These are phyloP conservation scores for Trapa incisa DNA, from an alignment of 345 rosid genomes.

Conservation along the genomic window DNA sequence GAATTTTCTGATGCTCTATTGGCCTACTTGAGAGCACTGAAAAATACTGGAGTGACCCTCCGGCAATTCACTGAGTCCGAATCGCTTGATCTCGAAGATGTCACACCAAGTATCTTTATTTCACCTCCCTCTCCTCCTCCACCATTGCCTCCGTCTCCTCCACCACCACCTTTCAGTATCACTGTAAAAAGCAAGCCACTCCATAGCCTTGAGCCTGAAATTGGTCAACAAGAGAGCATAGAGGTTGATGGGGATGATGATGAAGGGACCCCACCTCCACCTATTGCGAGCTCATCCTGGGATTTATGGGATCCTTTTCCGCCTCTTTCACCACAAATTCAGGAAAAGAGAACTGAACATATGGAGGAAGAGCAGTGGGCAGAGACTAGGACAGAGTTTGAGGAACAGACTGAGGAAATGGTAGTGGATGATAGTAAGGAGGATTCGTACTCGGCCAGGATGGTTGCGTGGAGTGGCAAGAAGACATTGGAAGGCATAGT, in stretches of 20 bases:
- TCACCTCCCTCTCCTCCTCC: constrained; percentile 59
- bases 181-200: constrained; percentile 26
- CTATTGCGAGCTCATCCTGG: constrained; percentile 31
- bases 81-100: constrained; percentile 50
- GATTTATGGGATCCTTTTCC: constrained; percentile 38
- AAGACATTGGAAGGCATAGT: constrained; percentile 57
- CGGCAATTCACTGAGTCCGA: constrained; percentile 89
- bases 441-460: constrained; percentile 20
- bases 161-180: constrained; percentile 69
- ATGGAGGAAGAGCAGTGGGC: constrained; percentile 56
- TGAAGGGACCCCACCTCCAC: constrained; percentile 27
- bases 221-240: constrained; percentile 25
- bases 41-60: constrained; percentile 80
- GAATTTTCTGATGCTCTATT: constrained; percentile 75
- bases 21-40: constrained; percentile 67
- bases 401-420: constrained; percentile 37
- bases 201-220: constrained; percentile 15
- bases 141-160: constrained; percentile 52
- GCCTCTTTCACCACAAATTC: constrained; percentile 15
- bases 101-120: constrained; percentile 18
- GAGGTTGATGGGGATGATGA: constrained; percentile 28
- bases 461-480: constrained; percentile 34
- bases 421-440: constrained; percentile 38
- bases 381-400: constrained; percentile 59
- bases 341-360: constrained; percentile 20